Base-by-base conservation (phyloP, 192 early-diverging fungal genomes). In the Radiomyces spectabilis region DNA sequence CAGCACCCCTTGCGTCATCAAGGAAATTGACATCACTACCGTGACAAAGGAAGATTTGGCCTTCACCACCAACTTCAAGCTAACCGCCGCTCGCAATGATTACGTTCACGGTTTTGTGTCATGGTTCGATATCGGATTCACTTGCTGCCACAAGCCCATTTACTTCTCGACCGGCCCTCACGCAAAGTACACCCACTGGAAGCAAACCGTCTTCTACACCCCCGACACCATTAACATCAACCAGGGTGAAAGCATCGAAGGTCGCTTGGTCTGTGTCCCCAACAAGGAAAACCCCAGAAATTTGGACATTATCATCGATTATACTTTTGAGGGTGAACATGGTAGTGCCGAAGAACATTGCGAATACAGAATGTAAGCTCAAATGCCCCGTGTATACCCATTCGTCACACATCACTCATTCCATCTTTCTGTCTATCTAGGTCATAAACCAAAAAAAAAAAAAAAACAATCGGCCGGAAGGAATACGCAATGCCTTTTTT, bases 201-300 rank as follows among this genome's bases (percentile, higher is more conserved):
- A 97, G 75, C 95, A 98, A 76, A 97, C 96, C 24, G 91, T 99
- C 35, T 97, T 99, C 70, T 93, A 96, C 64, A 85, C 90, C 41
- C 69, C 67, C 24, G 82, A 92, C 53, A 72, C 79, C 16, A 57
- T 87, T 61, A 86, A 76, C 30, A 78, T 84, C 48, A 84, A 87
- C 52, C 72, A 79, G 41, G 85, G 87, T 41, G 92, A 92, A 42
- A 31, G 55, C 47, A 74, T 63, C 73, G 85, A 51, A 51, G 78
- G 53, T 83, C 84, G 59, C 24, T 41, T 80, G 26, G 60, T 51
- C 24, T 80, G 78, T 52, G 44, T 69, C 10, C 78, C 78, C 37
- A 96, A 97, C 59, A 74, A 65, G 41, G 77, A 71, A 57, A 99
- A 99, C 77, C 85, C 88, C 37, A 82, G 97, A 63, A 93, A 99